A percentile compares a stretch with the other conserved stretches of the same genome.
These are phyloP conservation scores for Fagopyrum esculentum DNA, from an alignment of 148 eudicot species.

Conservation along the genomic window DNA sequence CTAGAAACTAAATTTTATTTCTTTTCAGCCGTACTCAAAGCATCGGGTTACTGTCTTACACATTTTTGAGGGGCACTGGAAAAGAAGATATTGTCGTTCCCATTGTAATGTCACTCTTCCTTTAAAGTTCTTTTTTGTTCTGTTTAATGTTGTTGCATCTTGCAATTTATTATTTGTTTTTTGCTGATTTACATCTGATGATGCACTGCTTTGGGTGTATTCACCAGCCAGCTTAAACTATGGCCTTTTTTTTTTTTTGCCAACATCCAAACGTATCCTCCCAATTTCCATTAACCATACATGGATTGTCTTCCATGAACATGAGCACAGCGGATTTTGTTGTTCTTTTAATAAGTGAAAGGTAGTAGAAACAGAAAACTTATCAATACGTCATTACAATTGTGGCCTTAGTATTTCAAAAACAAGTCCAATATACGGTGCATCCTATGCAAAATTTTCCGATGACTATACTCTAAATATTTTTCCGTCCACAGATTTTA, in stretches of 20 bases:
- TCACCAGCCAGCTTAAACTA: background rate
- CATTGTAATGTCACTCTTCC: constrained; percentile 45
- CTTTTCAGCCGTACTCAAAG: constrained; percentile 48
- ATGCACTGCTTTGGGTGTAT: background rate
- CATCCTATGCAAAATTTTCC: background rate
- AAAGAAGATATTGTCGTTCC: constrained; percentile 98
- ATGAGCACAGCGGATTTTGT: background rate
- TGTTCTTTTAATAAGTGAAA: background rate
- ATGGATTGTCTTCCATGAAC: background rate
- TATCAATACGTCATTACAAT: background rate
- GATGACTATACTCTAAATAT: background rate
- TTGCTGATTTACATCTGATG: background rate
- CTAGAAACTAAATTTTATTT: constrained; percentile 8
- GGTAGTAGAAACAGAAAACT: background rate
- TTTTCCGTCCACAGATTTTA: background rate
- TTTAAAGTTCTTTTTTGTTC: background rate
- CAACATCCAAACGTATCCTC: background rate
- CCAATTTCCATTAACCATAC: background rate
- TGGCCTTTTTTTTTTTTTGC: background rate
- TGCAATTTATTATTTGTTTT: background rate
- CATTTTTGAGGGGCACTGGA: constrained; percentile 81
- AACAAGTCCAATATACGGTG: background rate
- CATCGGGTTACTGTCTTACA: constrained; percentile 86
- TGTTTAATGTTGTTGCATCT: background rate
- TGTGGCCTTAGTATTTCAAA: background rate